phyloP scores from a whole-genome alignment of 108 stramenopile genomes.

The Cyclotella atomus region DNA sequence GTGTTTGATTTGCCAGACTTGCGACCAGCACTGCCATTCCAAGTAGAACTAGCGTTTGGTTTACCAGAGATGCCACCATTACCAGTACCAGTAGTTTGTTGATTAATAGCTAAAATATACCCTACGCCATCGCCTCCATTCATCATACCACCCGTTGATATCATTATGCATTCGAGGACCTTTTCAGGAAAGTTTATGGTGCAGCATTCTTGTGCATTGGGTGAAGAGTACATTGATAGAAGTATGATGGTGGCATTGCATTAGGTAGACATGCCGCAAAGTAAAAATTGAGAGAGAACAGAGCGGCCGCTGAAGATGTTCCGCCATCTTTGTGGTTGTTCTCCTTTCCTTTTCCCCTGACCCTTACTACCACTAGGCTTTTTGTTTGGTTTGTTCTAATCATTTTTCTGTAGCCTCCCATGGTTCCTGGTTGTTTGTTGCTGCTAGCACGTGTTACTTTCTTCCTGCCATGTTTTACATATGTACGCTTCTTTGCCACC shows the following conservation, averaged over 20 bases:
- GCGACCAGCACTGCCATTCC: background rate
- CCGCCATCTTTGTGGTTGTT: background rate
- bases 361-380: background rate
- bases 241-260: conserved; percentile 1
- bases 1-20: conserved; percentile 1
- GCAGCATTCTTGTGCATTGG: background rate
- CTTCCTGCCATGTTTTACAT: no score
- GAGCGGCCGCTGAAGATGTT: background rate
- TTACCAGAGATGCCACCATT: conserved; percentile 9
- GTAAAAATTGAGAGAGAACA: background rate
- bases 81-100: background rate
- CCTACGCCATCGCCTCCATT: background rate
- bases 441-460: background rate
- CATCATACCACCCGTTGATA: background rate
- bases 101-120: background rate
- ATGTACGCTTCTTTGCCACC: no score
- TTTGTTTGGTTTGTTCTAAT: background rate
- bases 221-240: background rate
- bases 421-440: background rate
- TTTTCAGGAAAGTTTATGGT: background rate
- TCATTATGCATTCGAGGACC: background rate
- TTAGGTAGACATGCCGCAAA: background rate
- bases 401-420: background rate
- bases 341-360: background rate
- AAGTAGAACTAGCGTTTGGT: background rate